phyloP scores from a whole-genome alignment of 2,329 filamentous ascomycete species.

The Volutella citrinella region DNA sequence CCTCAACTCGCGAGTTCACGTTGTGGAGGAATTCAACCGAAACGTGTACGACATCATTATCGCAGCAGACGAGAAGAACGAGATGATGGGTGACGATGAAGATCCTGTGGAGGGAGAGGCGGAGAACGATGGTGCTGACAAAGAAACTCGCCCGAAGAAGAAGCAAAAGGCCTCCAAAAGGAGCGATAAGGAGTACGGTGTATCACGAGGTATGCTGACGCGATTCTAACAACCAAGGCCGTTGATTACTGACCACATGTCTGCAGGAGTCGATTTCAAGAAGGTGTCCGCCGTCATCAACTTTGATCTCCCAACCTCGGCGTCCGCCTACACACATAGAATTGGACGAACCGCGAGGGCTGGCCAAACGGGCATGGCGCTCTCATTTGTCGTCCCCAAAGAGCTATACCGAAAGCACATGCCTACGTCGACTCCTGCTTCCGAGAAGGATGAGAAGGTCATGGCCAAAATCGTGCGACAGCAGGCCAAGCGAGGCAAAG shows the following conservation, averaged over 20 bases:
- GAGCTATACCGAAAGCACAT: slow-evolving; percentile 86
- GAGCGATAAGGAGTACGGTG: slow-evolving; percentile 84
- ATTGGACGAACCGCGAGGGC: slow-evolving; percentile 92
- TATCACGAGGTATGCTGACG: slow-evolving; percentile 79
- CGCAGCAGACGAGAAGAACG: slow-evolving; percentile 88
- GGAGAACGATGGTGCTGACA: slow-evolving; percentile 17
- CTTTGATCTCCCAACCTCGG: slow-evolving; percentile 86
- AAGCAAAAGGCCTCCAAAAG: slow-evolving; percentile 49
- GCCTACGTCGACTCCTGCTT: slow-evolving; percentile 71
- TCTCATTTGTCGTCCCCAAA: slow-evolving; percentile 89
- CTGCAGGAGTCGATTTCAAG: slow-evolving; percentile 78
- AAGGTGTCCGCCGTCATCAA: slow-evolving; percentile 94
- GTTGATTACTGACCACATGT: slow-evolving; percentile 13
- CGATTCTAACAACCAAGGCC: too few species aligned
- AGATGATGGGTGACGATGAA: slow-evolving; percentile 68
- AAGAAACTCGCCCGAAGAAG: slow-evolving; percentile 30
- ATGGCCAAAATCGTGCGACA: slow-evolving; percentile 75
- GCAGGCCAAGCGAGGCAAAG: slow-evolving; percentile 74
- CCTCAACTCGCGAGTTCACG: slow-evolving; percentile 87
- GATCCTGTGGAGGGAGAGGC: slow-evolving; percentile 44
- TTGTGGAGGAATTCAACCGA: slow-evolving; percentile 96
- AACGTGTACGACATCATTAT: slow-evolving; percentile 98
- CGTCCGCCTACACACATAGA: slow-evolving; percentile 94
- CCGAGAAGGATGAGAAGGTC: slow-evolving; percentile 81
- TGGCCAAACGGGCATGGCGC: slow-evolving; percentile 86